These are phyloP conservation scores for Eimeria brunetti DNA, from an alignment of 169 alveolate species.

Conservation along the genomic window DNA sequence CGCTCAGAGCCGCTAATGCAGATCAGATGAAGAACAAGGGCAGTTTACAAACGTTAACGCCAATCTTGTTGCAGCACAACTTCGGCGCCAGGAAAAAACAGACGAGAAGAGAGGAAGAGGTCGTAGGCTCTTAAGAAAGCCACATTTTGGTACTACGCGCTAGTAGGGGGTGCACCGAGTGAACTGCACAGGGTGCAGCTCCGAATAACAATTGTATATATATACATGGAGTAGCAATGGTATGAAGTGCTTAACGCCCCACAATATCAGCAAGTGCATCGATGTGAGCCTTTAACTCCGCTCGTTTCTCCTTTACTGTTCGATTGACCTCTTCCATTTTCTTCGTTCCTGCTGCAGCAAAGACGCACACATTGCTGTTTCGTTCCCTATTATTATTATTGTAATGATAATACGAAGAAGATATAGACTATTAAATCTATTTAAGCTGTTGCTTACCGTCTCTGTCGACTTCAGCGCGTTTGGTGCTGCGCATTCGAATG, in stretches of 20 bases:
- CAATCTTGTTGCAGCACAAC: neutral
- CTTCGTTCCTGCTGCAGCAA: conserved; percentile 31
- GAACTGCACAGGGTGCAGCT: neutral
- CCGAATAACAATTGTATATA: neutral
- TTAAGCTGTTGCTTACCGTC: conserved; percentile 3
- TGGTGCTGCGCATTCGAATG: conserved; percentile 32
- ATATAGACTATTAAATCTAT: neutral
- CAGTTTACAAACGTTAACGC: neutral
- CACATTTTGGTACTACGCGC: neutral
- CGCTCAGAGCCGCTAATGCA: neutral
- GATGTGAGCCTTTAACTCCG: neutral
- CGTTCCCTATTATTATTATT: neutral
- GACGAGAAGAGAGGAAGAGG: neutral
- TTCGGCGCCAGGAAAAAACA: neutral
- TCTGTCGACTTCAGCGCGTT: conserved; percentile 20
- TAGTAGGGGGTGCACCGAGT: neutral
- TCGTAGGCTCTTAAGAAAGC: neutral
- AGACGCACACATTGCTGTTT: neutral
- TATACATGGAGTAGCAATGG: too few species aligned
- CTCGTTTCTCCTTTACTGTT: neutral
- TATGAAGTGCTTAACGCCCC: neutral
- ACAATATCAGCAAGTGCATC: neutral
- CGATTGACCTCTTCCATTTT: conserved; percentile 26
- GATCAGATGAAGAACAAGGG: neutral
- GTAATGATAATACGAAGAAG: neutral